Evolutionary conservation across 192 early-diverging fungal species (phyloP), one percentile per base, ranked within the genome.

Genomic region (Backusella morwellensis): DNA sequence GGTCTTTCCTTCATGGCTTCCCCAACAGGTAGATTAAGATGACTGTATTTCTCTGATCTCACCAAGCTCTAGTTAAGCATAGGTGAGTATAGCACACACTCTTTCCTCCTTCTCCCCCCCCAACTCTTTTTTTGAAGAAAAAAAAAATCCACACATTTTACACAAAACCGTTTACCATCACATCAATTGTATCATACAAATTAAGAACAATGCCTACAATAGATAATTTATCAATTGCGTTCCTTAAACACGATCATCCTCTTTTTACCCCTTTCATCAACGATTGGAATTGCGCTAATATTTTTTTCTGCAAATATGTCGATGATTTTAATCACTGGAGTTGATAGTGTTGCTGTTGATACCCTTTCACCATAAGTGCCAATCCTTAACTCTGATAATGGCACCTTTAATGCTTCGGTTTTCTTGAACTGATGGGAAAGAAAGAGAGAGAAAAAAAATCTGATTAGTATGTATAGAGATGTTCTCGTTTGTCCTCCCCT

Each of bases 121-220:
- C 7, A 15, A 9, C 38, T 40, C 42, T 44, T 11, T 42, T 42
- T 44, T 44, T 0, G 1, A 5, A 50, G 4, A 23, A 23, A 3
- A 34, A 15, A 19, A 15, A 34, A 32, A n/a, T 15, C 17, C 19
- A 40, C 17, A 44, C 19, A 52, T 50, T 34, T 35, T 66, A 42
- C 23, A 12, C 5, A 41, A 38, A 26, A 3, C 38, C 15, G 50
- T 83, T 71, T 84, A 97, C 91, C 88, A 98, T 92, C 15, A 97
- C 94, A 87, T 98, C 97, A 12, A 94, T 95, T 71, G 96, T 95
- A 82, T 96, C 97, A 86, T 95, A 98, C 38, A 97, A 95, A 78
- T 98, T 95, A 42, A 97, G 78, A 40, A 98, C 95, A 7, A 50
- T 78, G 87, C 92, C 70, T 32, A 41, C 38, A 72, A 34, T 41